Base-by-base conservation (phyloP, 1,284 basidiomycete genomes). In the Chalciporus sp. region DNA sequence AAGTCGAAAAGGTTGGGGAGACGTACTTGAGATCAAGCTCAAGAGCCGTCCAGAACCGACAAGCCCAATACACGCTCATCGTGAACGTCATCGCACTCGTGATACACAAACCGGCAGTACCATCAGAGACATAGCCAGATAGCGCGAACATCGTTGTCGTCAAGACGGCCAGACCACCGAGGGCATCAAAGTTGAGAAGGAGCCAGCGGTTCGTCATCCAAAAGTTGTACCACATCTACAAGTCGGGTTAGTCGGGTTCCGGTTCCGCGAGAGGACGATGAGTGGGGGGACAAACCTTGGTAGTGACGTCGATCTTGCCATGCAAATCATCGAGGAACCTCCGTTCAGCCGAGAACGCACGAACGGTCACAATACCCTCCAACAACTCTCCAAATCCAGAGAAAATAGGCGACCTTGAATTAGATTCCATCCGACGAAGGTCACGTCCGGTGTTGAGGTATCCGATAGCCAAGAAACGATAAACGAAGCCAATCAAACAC, bases 191-290 rank as follows among this genome's bases (percentile, higher is more conserved):
- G 56, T 88, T 85, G 41, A 93, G 71, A 40, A 88, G 66, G 9
- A 92, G 74, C 88, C 89, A 91, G 53, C 88, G 77, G 60, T 90
- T 91, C 28, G 84, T 86, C 89, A 91, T 90, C 88, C 86, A 89
- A 68, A 86, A 86, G 17, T 74, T 77, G 62, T 88, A 88, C 83
- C 83, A 86, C 86, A 88, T 87, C 84, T 87, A 12, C 3, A 14
- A 2, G 29, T 0, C 2, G 29, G 1, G 9, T 14, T 12, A 33
- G 31, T 33, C 29, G 11, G 14, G 29, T 31, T 31, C 29, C 11
- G 5, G 11, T 33, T 14, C 1, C 3, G 2, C 4, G 12, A 16
- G 31, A 4, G 10, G 12, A 31, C 9, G 29, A 4, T 3, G 10
- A 14, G 14, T 14, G 12, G 33, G 50, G n/a, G 27, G 17, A 42